Conservation (phyloP, 805 yeast species). For the Lipomyces spencermartinsiae region DNA sequence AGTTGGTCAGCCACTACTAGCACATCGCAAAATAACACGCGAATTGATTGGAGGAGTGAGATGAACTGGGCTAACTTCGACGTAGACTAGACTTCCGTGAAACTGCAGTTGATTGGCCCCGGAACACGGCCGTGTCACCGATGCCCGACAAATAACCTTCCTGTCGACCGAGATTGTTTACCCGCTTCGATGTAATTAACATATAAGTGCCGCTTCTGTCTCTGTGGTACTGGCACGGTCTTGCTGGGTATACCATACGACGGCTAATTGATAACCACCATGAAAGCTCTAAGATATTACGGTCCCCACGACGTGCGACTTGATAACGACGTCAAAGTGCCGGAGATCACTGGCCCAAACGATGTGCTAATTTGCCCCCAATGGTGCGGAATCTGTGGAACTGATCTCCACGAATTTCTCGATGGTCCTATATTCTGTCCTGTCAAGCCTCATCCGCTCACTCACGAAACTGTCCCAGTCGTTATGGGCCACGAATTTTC, state of each 20-base stretch:
- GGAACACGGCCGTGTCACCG: no score
- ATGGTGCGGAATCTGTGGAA: constrained; percentile 67
- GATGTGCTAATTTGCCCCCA: constrained; percentile 36
- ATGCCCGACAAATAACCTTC: background rate
- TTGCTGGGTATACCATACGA: no score
- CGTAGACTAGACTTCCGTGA: no score
- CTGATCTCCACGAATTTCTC: constrained; percentile 63
- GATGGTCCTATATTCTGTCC: constrained; percentile 65
- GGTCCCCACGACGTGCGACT: constrained; percentile 33
- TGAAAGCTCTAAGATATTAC: constrained; percentile 33
- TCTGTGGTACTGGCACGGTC: no score
- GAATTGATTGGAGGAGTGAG: no score
- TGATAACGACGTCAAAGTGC: constrained; percentile 27
- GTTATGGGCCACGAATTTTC: constrained; percentile 63
- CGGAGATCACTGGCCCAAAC: constrained; percentile 24
- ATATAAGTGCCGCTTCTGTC: background rate
- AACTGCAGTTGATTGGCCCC: no score
- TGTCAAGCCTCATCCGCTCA: constrained; percentile 50
- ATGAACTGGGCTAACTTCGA: no score
- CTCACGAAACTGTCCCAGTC: constrained; percentile 53
- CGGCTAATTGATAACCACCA: constrained; percentile 1
- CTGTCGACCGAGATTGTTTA: background rate
- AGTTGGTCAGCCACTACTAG: no score
- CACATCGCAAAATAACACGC: no score
- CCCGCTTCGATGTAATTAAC: background rate